Evolutionary conservation across 331 rosid genomes (phyloP), one percentile per base, ranked within the genome.

Genomic region (Dryas integrifolia): DNA sequence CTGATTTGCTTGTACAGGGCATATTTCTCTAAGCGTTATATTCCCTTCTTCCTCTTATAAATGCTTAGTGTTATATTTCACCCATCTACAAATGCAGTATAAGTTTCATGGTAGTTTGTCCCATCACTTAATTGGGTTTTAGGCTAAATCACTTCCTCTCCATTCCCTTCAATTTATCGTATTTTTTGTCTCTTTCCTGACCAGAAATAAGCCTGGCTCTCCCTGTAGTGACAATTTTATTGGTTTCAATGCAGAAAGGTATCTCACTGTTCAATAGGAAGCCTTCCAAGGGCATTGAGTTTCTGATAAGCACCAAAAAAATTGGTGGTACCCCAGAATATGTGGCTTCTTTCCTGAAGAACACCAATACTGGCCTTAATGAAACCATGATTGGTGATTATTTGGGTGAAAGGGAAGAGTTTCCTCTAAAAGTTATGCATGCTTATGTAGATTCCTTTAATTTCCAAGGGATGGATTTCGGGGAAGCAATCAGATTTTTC

Each of bases 381-480:
- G 96, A 92, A 81, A 86, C 89, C 26, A 83, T 80, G 85, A 95
- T 95, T 52, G 99, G 99, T 73, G 99, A 95, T 72, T 95, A 89
- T 87, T 80, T 95, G 86, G 99, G 99, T 67, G 99, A 95, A 75
- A 90, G 99, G 85, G 98, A 92, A 65, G 99, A 95, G 48, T 95
- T 92, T 79, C 64, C 92, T 78, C 86, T 95, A 24, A 95, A 92
- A 88, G 99, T 95, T 72, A 95, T 95, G 99, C 99, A 95, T 87
- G 98, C 99, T 72, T 95, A 90, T 81, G 98, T 95, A 24, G 99
- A 95, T 88, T 90, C 98, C 77, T 92, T 90, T 70, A 83, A 92
- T 82, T 92, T 95, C 85, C 88, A 85, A 72, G 98, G 78, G 79
- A 92, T 90, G 80, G 86, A 95, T 83, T 95, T 95, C 53, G 99